Evolutionary conservation across 139 green algal species (phyloP), one percentile per base, ranked within the genome.

Genomic region (Chlorella sp.): DNA sequence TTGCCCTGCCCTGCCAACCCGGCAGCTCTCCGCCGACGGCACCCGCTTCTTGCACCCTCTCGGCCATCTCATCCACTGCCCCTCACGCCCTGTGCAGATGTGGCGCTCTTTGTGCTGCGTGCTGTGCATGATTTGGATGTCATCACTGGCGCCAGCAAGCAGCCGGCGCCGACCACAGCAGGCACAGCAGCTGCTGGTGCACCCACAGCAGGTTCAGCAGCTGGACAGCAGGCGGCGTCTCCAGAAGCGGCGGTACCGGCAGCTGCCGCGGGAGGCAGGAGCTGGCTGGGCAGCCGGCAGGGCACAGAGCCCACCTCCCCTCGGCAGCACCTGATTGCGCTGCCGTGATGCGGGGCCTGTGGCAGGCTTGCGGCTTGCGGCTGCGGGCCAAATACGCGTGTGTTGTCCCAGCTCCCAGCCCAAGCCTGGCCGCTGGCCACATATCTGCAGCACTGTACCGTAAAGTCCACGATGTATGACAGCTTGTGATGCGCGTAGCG

Each of bases 101-200:
- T 91, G 39, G 94, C 89, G 34, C 90, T 96, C 48, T 94, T 96
- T 66, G 71, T 96, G 32, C 68, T 92, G 75, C 91, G 94, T 9
- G 94, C 93, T 19, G 78, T 95, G 71, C 86, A 91, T 39, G 90
- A 82, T 15, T 22, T 86, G n/a, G 94, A 96, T 40, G 94, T 95
- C 32, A 71, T 94, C 16, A 87, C 88, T 30, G 91, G 92, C 22
- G 53, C n/a, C 57, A 37, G 61, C n/a, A 83, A 61, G 40, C 66
- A 83, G n/a, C 42, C 69, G 21, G 61, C 30, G 34, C 21, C 48
- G 34, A 34, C n/a, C 82, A 2, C 48, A 39, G 82, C 57, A 86
- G 82, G 82, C 36, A 40, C 42, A 40, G 79, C 79, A 68, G 79
- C 60, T 32, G 39, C 60, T 68, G 60, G 60, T n/a, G n/a, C n/a